Conservation (phyloP, 2,329 filamentous ascomycete species). For the Aspergillus pseudonomiae region DNA sequence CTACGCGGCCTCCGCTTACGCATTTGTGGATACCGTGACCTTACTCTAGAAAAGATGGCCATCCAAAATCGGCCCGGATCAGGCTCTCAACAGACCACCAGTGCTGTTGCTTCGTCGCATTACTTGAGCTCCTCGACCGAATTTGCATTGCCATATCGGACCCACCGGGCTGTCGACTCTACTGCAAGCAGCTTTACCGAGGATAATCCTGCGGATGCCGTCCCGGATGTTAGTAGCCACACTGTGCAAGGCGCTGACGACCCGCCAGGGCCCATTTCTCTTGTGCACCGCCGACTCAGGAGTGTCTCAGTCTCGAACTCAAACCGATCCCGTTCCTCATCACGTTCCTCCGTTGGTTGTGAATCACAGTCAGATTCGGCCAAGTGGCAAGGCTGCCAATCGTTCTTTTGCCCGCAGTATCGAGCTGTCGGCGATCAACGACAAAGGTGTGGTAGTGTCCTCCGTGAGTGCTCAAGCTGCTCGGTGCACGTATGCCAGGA, state of each 20-base stretch:
- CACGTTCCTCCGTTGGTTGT: constrained; percentile 42
- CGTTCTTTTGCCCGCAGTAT: constrained; percentile 51
- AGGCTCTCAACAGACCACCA: constrained; percentile 9
- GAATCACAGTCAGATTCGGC: constrained; percentile 40
- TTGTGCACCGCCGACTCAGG: constrained; percentile 35
- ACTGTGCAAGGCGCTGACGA: constrained; percentile 26
- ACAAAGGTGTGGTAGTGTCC: constrained; percentile 46
- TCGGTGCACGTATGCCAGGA: constrained; percentile 51
- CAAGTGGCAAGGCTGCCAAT: constrained; percentile 52
- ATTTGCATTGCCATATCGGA: constrained; percentile 35
- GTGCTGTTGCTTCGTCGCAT: constrained; percentile 12
- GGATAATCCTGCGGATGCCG: constrained; percentile 32
- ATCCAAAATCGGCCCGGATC: constrained; percentile 36
- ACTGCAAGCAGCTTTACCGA: constrained; percentile 41
- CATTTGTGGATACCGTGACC: constrained; percentile 60
- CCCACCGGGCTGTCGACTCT: constrained; percentile 33
- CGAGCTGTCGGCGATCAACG: constrained; percentile 49
- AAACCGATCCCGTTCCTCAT: constrained; percentile 44
- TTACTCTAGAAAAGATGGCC: constrained; percentile 52
- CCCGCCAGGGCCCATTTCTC: constrained; percentile 23
- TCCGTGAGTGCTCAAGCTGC: constrained; percentile 50
- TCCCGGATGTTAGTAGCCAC: constrained; percentile 27
- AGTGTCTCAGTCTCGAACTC: constrained; percentile 44
- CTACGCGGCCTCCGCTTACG: constrained; percentile 59
- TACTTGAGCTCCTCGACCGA: constrained; percentile 21